Percentiles rank a stretch among this genome's conserved stretches.
These are phyloP conservation scores for Parastagonospora nodorum DNA, from an alignment of 2,329 filamentous ascomycete species.

Conservation along the genomic window DNA sequence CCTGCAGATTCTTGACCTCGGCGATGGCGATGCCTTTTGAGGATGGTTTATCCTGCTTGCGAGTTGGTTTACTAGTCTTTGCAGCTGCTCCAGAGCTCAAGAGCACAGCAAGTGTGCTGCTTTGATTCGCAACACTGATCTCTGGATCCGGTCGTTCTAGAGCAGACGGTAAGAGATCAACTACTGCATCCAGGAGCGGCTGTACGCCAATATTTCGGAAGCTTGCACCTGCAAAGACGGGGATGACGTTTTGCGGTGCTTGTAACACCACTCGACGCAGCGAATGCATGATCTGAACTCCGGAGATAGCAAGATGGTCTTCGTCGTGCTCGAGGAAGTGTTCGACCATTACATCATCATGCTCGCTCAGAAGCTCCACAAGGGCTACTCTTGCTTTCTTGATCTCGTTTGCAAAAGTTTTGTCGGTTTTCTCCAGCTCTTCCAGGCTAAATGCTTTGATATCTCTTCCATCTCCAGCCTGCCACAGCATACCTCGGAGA, in stretches of 20 bases:
- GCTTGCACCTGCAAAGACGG: constrained; percentile 89
- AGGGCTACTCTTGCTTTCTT: constrained; percentile 76
- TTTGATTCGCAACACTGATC: constrained; percentile 67
- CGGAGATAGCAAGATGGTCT: constrained; percentile 70
- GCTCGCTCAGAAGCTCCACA: constrained; percentile 82
- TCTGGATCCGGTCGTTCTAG: constrained; percentile 78
- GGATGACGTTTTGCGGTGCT: constrained; percentile 74
- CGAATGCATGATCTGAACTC: constrained; percentile 70
- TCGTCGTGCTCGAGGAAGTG: constrained; percentile 79
- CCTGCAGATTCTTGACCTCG: constrained; percentile 66
- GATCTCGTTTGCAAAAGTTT: constrained; percentile 66
- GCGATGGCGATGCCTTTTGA: constrained; percentile 19
- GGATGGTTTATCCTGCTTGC: constrained; percentile 19
- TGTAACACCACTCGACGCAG: constrained; percentile 73
- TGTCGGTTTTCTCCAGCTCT: constrained; percentile 57
- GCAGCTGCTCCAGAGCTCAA: constrained; percentile 42
- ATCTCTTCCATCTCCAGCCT: constrained; percentile 67
- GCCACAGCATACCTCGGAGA: constrained; percentile 76
- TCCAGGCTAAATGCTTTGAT: constrained; percentile 62
- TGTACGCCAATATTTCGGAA: constrained; percentile 94
- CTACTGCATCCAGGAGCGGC: constrained; percentile 84
- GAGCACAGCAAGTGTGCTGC: constrained; percentile 58
- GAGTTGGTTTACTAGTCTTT: constrained; percentile 14
- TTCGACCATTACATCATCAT: constrained; percentile 86
- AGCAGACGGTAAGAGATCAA: constrained; percentile 85